These are phyloP conservation scores for Didymella arachidicola DNA, from an alignment of 2,329 filamentous ascomycete genomes.

Conservation along the genomic window DNA sequence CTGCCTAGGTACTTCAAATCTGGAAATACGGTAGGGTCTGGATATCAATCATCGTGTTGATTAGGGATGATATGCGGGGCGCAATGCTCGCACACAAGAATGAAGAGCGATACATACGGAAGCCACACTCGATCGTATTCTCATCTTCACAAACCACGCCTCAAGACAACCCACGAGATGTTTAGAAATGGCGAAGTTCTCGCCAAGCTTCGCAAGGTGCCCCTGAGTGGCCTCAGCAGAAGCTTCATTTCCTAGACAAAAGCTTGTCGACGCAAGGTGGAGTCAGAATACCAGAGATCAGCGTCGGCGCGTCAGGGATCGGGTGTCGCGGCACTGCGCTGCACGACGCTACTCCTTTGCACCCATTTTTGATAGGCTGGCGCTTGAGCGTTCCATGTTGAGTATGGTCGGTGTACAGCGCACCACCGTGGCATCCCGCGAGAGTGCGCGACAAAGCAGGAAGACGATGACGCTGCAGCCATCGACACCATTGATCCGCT, in stretches of 20 bases:
- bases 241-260: constrained; percentile 15
- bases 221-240: constrained; percentile 1
- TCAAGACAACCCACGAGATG: background rate
- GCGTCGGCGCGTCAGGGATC: constrained; percentile 8
- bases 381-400: background rate
- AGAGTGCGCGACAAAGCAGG: no score
- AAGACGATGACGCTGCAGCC: no score
- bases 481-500: no score
- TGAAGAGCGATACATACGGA: background rate
- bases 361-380: background rate
- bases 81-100: background rate
- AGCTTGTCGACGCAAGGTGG: constrained; percentile 18
- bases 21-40: background rate
- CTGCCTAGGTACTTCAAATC: background rate
- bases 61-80: background rate
- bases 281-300: constrained; percentile 2
- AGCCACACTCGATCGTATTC: background rate
- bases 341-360: constrained; percentile 6
- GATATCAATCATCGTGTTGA: background rate
- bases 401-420: no score
- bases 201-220: constrained; percentile 12
- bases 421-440: no score
- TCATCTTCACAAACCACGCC: background rate
- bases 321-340: constrained; percentile 14
- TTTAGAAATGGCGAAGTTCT: constrained; percentile 12